Evolutionary conservation across 208 protist species (phyloP).

Genomic region (Leishmania tropica): DNA sequence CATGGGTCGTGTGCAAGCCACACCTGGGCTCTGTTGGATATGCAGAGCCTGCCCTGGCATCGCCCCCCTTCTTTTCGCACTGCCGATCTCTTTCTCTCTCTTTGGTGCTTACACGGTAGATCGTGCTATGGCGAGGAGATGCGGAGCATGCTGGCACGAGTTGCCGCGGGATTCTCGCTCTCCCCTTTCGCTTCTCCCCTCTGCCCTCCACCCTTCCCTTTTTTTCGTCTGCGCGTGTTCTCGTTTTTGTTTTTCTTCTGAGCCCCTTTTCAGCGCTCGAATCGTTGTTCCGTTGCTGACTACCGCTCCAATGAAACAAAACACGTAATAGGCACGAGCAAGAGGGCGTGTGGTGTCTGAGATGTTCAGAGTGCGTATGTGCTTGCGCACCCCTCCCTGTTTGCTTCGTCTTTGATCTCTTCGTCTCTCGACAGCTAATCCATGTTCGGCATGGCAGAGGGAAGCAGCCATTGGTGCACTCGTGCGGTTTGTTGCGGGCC

Average conservation of each 20-base stretch:
- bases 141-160: background rate
- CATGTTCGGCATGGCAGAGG: background rate
- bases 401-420: background rate
- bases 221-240: background rate
- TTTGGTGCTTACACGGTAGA: background rate
- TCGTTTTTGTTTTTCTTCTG: background rate
- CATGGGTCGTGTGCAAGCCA: background rate
- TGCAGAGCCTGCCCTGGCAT: background rate
- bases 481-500: background rate
- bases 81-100: background rate
- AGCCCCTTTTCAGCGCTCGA: background rate
- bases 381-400: background rate
- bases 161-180: background rate
- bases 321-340: too few species aligned
- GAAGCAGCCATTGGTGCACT: background rate
- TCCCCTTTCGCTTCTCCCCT: background rate
- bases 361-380: background rate
- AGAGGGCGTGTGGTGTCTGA: background rate
- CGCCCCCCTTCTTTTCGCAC: background rate
- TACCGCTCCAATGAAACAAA: background rate
- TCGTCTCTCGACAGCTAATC: background rate
- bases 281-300: background rate
- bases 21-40: background rate
- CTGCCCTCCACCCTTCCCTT: background rate
- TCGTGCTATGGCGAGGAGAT: background rate